phyloP scores from a whole-genome alignment of 352 stramenopile genomes.

The Phytopythium aichiense region DNA sequence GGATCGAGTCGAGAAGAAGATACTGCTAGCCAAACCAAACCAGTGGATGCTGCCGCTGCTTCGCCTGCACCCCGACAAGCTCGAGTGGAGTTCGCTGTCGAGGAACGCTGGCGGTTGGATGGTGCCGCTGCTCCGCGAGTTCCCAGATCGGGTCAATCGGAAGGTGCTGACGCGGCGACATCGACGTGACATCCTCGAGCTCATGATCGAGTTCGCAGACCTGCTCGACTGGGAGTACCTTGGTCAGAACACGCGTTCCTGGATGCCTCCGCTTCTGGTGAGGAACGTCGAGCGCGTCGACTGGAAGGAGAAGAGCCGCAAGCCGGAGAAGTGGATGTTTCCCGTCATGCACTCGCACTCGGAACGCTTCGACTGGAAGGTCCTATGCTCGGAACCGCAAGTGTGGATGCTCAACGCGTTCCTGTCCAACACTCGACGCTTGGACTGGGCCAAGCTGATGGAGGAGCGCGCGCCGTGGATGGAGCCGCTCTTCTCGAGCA shows the following conservation, averaged over 20 bases:
- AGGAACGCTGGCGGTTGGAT: not conserved
- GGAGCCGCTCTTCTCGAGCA: not conserved
- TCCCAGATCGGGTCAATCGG: not conserved
- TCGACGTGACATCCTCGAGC: not conserved
- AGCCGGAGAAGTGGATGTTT: conserved; percentile 1
- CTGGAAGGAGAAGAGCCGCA: not conserved
- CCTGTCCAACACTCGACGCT: not conserved
- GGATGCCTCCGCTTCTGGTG: not conserved
- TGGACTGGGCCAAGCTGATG: not conserved
- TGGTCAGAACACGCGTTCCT: not conserved
- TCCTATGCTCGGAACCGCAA: not conserved
- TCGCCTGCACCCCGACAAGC: not conserved
- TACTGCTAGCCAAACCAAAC: not conserved
- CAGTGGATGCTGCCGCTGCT: not conserved
- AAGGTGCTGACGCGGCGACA: not conserved
- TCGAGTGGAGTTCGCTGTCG: not conserved
- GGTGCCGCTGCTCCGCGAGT: not conserved
- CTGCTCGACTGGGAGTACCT: not conserved
- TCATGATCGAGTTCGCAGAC: not conserved
- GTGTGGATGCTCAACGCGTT: not conserved
- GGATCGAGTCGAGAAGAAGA: not conserved
- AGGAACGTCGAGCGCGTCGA: not conserved
- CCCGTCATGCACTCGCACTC: not conserved
- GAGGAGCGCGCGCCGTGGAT: not conserved
- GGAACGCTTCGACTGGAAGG: not conserved